These are phyloP conservation scores for Ambrosia artemisiifolia DNA, from an alignment of 129 eudicot genomes.

Conservation along the genomic window DNA sequence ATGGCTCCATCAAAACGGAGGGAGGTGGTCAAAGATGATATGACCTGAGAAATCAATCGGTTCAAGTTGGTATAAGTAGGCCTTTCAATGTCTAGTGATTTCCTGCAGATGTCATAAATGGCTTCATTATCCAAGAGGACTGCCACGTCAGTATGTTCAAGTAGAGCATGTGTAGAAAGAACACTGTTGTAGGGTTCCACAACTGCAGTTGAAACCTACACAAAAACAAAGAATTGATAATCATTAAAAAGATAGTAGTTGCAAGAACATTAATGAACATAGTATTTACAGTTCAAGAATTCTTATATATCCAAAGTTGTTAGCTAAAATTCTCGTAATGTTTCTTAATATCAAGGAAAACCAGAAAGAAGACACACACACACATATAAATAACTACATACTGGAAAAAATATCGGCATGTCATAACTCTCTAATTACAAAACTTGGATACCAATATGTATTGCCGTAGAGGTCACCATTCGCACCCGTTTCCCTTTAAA, in stretches of 20 bases:
- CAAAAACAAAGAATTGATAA: neutral
- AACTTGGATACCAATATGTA: neutral
- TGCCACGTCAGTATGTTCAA: conserved; percentile 22
- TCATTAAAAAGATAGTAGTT: neutral
- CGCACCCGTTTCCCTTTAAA: neutral
- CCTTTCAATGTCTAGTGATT: conserved; percentile 18
- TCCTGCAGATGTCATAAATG: conserved; percentile 24
- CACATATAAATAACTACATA: no score
- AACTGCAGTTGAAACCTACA: conserved; percentile 27
- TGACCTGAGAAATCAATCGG: conserved; percentile 23
- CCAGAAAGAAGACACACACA: neutral
- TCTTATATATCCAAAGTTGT: neutral
- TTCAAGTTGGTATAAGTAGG: conserved; percentile 22
- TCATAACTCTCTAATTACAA: neutral
- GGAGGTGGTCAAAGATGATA: conserved; percentile 19
- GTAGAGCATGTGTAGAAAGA: conserved; percentile 22
- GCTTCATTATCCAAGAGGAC: conserved; percentile 22
- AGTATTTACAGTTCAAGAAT: neutral
- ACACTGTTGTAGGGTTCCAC: conserved; percentile 24
- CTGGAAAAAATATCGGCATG: neutral
- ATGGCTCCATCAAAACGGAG: conserved; percentile 23
- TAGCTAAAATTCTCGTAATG: neutral
- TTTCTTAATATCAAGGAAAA: neutral
- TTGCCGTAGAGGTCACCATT: neutral
- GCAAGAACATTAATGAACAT: neutral